These are phyloP conservation scores for Fibroporia radiculosa DNA, from an alignment of 768 basidiomycete species.

Conservation along the genomic window DNA sequence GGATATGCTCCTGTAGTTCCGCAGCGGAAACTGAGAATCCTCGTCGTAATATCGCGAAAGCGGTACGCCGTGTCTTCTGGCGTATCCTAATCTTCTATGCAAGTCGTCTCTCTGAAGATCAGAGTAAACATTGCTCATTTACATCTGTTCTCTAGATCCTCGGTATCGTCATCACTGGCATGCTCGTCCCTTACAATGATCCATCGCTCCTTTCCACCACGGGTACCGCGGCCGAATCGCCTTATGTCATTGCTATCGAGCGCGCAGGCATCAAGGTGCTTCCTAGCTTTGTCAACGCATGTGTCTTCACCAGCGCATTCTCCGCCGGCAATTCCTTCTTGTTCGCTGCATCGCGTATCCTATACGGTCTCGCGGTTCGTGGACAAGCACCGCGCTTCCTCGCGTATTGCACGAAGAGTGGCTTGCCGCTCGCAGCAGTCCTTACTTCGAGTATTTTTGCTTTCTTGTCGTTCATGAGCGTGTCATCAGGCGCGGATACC, in stretches of 20 bases:
- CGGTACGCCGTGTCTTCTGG: constrained; percentile 71
- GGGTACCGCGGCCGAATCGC: constrained; percentile 69
- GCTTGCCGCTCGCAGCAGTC: constrained; percentile 38
- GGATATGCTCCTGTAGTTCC: constrained; percentile 31
- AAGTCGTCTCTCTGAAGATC: constrained; percentile 15
- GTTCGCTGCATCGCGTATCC: constrained; percentile 41
- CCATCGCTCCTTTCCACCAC: constrained; percentile 37
- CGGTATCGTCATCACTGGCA: constrained; percentile 66
- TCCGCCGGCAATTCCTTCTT: constrained; percentile 64
- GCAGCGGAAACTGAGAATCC: constrained; percentile 76
- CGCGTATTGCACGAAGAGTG: constrained; percentile 37
- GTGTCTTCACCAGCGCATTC: constrained; percentile 64
- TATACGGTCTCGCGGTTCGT: constrained; percentile 30
- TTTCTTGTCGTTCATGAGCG: constrained; percentile 57
- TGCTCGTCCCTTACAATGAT: constrained; percentile 72
- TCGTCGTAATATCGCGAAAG: constrained; percentile 70
- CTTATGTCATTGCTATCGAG: constrained; percentile 78
- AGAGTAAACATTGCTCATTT: no score
- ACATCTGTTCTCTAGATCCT: constrained; percentile 37
- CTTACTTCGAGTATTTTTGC: constrained; percentile 28
- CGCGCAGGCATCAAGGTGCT: constrained; percentile 58
- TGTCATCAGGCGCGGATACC: constrained; percentile 44
- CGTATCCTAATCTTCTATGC: constrained; percentile 77
- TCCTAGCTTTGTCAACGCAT: constrained; percentile 56
- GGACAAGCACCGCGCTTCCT: constrained; percentile 37